Conservation (phyloP, 345 rosid genomes). For the Pseudoturritis turrita region DNA sequence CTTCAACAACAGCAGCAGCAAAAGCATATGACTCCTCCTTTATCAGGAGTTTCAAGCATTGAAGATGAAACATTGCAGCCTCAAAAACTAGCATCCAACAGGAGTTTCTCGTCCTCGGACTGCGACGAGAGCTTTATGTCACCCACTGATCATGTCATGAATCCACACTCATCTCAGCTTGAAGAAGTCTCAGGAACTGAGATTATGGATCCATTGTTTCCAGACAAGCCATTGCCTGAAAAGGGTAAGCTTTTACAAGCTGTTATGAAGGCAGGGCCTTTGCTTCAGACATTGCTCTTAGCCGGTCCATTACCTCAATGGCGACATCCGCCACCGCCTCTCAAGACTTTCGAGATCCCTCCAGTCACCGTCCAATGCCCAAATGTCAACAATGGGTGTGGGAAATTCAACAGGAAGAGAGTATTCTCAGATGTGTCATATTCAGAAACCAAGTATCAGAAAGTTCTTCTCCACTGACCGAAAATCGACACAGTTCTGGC, state of each 20-base stretch:
- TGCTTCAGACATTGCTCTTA: conserved; percentile 80
- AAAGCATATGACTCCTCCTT: conserved; percentile 45
- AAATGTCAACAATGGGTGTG: conserved; percentile 44
- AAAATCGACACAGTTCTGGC: neutral
- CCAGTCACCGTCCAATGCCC: conserved; percentile 62
- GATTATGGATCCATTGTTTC: conserved; percentile 29
- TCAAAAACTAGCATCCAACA: conserved; percentile 50
- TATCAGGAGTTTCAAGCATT: conserved; percentile 80
- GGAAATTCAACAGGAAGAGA: conserved; percentile 60
- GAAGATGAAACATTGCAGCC: conserved; percentile 52
- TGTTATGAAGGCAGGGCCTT: conserved; percentile 96
- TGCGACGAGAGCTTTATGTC: conserved; percentile 92
- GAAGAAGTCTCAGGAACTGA: conserved; percentile 34
- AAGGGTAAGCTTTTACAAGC: conserved; percentile 97
- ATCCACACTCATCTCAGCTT: conserved; percentile 23
- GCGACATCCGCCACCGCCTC: conserved; percentile 96
- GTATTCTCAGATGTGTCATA: conserved; percentile 50
- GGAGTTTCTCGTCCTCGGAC: conserved; percentile 81
- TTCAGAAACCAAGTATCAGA: conserved; percentile 59
- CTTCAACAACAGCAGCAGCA: conserved; percentile 46
- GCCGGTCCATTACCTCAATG: conserved; percentile 98
- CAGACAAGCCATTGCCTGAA: conserved; percentile 80
- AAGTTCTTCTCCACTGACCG: conserved; percentile 59
- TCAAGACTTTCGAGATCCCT: conserved; percentile 88
- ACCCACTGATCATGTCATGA: conserved; percentile 46